A percentile compares a stretch with the other conserved stretches of the same genome.
Conservation (phyloP, 1,284 basidiomycete species). For the Apiotrichum mycotoxinovorans region DNA sequence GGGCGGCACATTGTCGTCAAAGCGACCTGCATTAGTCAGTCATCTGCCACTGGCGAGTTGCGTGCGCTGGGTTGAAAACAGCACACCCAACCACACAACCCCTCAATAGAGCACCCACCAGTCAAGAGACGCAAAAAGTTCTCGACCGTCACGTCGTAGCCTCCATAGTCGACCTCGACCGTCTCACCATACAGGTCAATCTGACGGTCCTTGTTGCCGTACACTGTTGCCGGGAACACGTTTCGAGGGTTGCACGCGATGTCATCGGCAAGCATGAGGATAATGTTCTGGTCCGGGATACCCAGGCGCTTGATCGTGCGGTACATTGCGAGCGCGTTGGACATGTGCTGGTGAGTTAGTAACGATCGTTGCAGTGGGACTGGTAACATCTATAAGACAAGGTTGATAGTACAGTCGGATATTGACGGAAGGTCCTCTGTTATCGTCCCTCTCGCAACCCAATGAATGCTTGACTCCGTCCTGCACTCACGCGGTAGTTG, state of each 20-base stretch:
- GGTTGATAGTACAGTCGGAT: too few relatives aligned
- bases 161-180: slow-evolving; percentile 96
- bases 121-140: slow-evolving; percentile 88
- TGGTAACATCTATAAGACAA: too few relatives aligned
- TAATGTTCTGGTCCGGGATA: slow-evolving; percentile 96
- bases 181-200: slow-evolving; percentile 93
- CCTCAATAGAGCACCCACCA: slow-evolving; percentile 54
- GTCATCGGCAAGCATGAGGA: slow-evolving; percentile 98
- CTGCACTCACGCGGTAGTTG: slow-evolving; percentile 84
- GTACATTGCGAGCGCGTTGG: slow-evolving; percentile 97
- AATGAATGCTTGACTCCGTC: too few relatives aligned
- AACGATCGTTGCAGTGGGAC: too few relatives aligned
- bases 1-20: slow-evolving; percentile 66
- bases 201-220: slow-evolving; percentile 69
- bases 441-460: too few relatives aligned
- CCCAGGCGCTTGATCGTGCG: slow-evolving; percentile 96
- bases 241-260: slow-evolving; percentile 91
- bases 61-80: too few relatives aligned
- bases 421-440: too few relatives aligned
- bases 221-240: slow-evolving; percentile 86
- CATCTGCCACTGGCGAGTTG: not conserved
- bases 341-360: slow-evolving; percentile 75
- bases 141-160: slow-evolving; percentile 96
- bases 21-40: slow-evolving; percentile 64
- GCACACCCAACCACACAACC: too few relatives aligned